Evolutionary conservation across 805 yeast genomes (phyloP).

Genomic region (Teunomyces barrocoloradensis): DNA sequence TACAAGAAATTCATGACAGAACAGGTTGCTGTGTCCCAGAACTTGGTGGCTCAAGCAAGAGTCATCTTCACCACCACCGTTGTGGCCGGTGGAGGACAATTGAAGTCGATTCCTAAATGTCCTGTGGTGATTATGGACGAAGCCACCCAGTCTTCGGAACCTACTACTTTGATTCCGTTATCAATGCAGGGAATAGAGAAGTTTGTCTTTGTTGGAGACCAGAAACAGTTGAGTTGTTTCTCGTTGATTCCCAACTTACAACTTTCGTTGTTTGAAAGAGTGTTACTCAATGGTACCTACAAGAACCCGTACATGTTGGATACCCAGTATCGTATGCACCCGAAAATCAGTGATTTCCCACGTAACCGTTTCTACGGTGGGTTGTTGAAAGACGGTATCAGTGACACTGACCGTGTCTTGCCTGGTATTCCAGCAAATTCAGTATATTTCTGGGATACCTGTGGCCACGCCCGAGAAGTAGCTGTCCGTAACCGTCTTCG

Average conservation of each 20-base stretch:
- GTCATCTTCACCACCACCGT: constrained; percentile 73
- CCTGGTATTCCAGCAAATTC: constrained; percentile 50
- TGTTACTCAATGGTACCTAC: constrained; percentile 59
- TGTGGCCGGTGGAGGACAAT: constrained; percentile 64
- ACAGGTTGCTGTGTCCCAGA: constrained; percentile 44
- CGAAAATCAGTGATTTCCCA: constrained; percentile 58
- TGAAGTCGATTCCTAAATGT: constrained; percentile 51
- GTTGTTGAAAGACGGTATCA: constrained; percentile 56
- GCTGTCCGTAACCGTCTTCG: constrained; percentile 47
- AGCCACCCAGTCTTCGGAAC: constrained; percentile 74
- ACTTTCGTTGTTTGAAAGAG: constrained; percentile 67
- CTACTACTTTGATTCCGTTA: constrained; percentile 66
- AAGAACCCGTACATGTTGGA: constrained; percentile 64
- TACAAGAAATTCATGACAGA: constrained; percentile 50
- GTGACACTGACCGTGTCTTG: constrained; percentile 46
- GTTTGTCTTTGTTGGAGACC: constrained; percentile 74
- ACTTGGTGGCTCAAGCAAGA: constrained; percentile 59
- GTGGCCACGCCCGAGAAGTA: constrained; percentile 45
- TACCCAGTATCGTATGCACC: constrained; percentile 70
- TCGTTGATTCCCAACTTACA: constrained; percentile 66
- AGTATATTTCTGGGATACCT: constrained; percentile 58
- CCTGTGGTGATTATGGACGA: constrained; percentile 80
- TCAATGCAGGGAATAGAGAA: constrained; percentile 65
- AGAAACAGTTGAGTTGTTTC: constrained; percentile 70
- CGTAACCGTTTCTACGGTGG: constrained; percentile 50